These are phyloP conservation scores for Mycena floridula DNA, from an alignment of 768 basidiomycete genomes.

Conservation along the genomic window DNA sequence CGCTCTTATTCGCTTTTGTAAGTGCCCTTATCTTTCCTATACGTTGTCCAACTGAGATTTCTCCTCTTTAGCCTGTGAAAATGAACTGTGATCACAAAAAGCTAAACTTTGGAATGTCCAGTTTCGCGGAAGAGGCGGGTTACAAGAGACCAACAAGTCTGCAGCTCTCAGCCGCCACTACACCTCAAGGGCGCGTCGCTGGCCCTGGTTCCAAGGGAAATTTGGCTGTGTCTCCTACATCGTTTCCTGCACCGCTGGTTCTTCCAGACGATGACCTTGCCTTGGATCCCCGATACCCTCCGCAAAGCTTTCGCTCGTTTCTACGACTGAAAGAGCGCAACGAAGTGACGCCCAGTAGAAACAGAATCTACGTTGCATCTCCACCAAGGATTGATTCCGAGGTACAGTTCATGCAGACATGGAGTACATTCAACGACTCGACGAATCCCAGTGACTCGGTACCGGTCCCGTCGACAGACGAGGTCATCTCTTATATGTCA, in stretches of 20 bases:
- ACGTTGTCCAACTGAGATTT: too few relatives aligned
- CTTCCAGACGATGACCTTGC: constrained; percentile 28
- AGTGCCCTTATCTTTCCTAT: too few relatives aligned
- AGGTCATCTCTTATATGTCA: constrained; percentile 22
- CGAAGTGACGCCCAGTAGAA: constrained; percentile 18
- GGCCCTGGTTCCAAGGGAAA: too few relatives aligned
- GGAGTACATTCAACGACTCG: constrained; percentile 13
- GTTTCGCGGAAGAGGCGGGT: too few relatives aligned
- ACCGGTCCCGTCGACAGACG: constrained; percentile 12
- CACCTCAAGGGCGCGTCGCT: too few relatives aligned
- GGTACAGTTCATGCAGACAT: constrained; percentile 16
- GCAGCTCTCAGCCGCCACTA: too few relatives aligned
- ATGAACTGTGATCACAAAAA: too few relatives aligned
- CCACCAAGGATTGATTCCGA: constrained; percentile 20
- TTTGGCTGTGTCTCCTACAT: too few relatives aligned
- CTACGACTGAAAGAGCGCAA: constrained; percentile 24
- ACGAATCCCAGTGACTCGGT: constrained; percentile 1
- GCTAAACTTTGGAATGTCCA: too few relatives aligned
- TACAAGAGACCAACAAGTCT: too few relatives aligned
- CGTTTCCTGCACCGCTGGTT: constrained; percentile 26
- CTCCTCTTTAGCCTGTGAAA: too few relatives aligned
- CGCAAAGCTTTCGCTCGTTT: constrained; percentile 27
- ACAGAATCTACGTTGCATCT: constrained; percentile 24
- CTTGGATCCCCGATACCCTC: constrained; percentile 26
- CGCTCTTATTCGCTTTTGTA: too few relatives aligned